Conservation (phyloP, 1,139 yeast species). For the Yamadazyma atlantica region DNA sequence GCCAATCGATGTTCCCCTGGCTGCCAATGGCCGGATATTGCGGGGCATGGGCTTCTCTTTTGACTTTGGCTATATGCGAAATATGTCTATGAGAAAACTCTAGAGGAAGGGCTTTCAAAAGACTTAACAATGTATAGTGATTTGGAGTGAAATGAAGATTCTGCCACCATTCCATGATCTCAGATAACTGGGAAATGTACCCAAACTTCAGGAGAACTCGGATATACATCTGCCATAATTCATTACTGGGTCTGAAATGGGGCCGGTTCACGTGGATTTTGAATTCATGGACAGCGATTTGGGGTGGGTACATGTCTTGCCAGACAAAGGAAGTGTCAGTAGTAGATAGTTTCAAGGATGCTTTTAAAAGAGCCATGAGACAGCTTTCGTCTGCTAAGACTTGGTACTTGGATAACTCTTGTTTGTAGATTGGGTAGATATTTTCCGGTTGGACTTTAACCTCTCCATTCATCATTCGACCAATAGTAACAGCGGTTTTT, state of each 20-base stretch:
- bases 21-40: neutral
- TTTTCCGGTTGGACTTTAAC: constrained; percentile 34
- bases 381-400: constrained; percentile 36
- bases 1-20: constrained; percentile 17
- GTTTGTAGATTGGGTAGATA: constrained; percentile 34
- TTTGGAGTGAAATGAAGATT: constrained; percentile 48
- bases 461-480: constrained; percentile 48
- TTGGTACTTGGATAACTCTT: constrained; percentile 18
- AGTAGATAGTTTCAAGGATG: constrained; percentile 22
- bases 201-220: constrained; percentile 46
- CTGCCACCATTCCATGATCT: constrained; percentile 60
- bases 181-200: constrained; percentile 50
- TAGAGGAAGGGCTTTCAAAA: constrained; percentile 40
- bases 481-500: constrained; percentile 29
- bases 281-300: constrained; percentile 61
- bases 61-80: constrained; percentile 33
- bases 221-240: constrained; percentile 54
- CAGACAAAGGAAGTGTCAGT: constrained; percentile 30
- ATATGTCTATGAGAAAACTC: constrained; percentile 42
- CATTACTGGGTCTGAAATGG: constrained; percentile 41
- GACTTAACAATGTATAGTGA: constrained; percentile 31
- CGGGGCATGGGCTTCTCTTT: constrained; percentile 12
- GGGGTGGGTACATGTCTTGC: constrained; percentile 57
- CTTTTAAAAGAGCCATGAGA: constrained; percentile 43
- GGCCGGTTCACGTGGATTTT: constrained; percentile 30